Conservation (phyloP, 495 filamentous ascomycete genomes). For the Corynascus novoguineensis region DNA sequence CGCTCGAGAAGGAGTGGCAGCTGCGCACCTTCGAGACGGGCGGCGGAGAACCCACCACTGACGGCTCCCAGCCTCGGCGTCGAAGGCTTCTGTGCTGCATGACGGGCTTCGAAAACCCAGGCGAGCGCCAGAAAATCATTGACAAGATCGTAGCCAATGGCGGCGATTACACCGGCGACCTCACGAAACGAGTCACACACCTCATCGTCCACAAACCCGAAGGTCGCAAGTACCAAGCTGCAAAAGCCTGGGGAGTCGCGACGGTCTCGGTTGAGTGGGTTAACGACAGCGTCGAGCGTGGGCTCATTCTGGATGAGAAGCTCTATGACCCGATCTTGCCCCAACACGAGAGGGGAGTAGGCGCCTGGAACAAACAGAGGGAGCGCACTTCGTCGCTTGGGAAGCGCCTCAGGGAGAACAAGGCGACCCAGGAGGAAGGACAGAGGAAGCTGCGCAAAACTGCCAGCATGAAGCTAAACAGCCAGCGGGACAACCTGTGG, state of each 20-base stretch:
- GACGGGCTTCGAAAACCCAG: slow-evolving; percentile 82
- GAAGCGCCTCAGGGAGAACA: slow-evolving; percentile 34
- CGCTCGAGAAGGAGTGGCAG: slow-evolving; percentile 46
- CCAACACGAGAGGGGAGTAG: slow-evolving; percentile 62
- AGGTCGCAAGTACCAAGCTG: slow-evolving; percentile 84
- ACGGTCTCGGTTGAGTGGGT: slow-evolving; percentile 83
- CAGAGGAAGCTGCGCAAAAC: slow-evolving; percentile 72
- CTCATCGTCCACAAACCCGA: slow-evolving; percentile 72
- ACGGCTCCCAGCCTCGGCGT: slow-evolving; percentile 23
- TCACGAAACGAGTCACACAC: slow-evolving; percentile 81
- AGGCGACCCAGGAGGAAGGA: slow-evolving; percentile 35
- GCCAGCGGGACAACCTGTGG: slow-evolving; percentile 80
- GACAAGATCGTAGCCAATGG: slow-evolving; percentile 58
- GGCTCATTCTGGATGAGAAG: slow-evolving; percentile 86
- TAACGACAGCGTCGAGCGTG: slow-evolving; percentile 73
- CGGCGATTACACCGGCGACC: slow-evolving; percentile 75
- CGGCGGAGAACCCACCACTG: slow-evolving; percentile 27
- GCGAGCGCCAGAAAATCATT: slow-evolving; percentile 61
- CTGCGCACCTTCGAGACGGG: slow-evolving; percentile 39
- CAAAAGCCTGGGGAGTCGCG: slow-evolving; percentile 69
- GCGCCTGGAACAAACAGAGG: slow-evolving; percentile 66
- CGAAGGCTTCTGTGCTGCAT: slow-evolving; percentile 68
- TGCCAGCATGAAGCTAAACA: slow-evolving; percentile 69
- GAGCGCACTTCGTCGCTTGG: slow-evolving; percentile 33
- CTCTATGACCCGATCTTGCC: slow-evolving; percentile 72